phyloP scores from a whole-genome alignment of 352 stramenopile genomes.

The Pythium aristosporum region DNA sequence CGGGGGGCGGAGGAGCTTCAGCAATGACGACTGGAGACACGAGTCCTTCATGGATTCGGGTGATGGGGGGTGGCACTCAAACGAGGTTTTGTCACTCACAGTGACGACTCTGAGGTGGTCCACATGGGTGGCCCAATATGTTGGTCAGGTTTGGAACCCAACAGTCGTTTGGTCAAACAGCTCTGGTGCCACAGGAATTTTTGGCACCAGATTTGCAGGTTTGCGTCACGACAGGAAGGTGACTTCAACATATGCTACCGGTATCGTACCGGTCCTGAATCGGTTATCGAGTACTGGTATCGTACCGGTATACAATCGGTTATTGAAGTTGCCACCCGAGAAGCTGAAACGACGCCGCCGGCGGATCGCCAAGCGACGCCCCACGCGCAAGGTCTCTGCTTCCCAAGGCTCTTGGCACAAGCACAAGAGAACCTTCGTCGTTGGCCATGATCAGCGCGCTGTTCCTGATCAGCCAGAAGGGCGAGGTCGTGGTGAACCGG shows the following conservation, averaged over 20 bases:
- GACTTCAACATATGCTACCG: slow-evolving; percentile 19
- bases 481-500: slow-evolving; percentile 78
- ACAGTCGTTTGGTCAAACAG: slow-evolving; percentile 26
- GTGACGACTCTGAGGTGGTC: slow-evolving; percentile 8
- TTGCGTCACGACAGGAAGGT: slow-evolving; percentile 17
- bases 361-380: slow-evolving; percentile 24
- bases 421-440: background rate
- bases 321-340: slow-evolving; percentile 13
- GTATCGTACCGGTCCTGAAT: slow-evolving; percentile 14
- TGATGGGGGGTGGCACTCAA: slow-evolving; percentile 15
- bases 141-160: background rate
- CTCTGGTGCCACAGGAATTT: slow-evolving; percentile 22
- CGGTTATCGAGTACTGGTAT: slow-evolving; percentile 12
- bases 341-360: slow-evolving; percentile 23
- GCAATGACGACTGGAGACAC: background rate
- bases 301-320: slow-evolving; percentile 20
- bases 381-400: background rate
- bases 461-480: slow-evolving; percentile 83
- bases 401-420: background rate
- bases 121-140: slow-evolving; percentile 7
- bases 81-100: slow-evolving; percentile 9
- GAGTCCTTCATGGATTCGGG: slow-evolving; percentile 1
- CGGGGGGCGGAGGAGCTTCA: background rate
- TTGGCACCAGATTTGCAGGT: background rate
- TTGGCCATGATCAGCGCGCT: slow-evolving; percentile 69